These are phyloP conservation scores for Pinus taeda DNA, from an alignment of 75 land plant species.

Conservation along the genomic window DNA sequence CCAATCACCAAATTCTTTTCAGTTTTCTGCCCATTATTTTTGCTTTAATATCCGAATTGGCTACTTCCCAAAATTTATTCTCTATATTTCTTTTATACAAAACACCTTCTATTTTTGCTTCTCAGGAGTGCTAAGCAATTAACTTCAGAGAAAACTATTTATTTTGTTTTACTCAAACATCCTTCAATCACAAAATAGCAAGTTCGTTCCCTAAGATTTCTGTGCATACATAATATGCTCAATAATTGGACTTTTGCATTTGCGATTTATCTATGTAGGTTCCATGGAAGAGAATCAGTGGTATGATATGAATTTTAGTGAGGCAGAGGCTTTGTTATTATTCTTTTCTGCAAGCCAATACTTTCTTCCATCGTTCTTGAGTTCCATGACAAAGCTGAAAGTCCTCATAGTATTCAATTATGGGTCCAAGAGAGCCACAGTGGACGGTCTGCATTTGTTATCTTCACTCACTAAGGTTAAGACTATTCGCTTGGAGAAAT, in stretches of 20 bases:
- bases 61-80: no score
- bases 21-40: no score
- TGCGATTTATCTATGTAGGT: conserved; percentile 17
- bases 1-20: no score
- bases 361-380: conserved; percentile 50
- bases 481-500: conserved; percentile 51
- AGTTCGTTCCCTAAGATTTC: no score
- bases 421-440: conserved; percentile 17
- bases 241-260: not conserved
- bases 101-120: no score
- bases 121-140: no score
- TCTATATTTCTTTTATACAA: no score
- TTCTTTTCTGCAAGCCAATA: conserved; percentile 36
- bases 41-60: no score
- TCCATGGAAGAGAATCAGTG: conserved; percentile 48
- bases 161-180: no score
- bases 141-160: no score
- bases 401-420: conserved; percentile 37
- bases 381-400: conserved; percentile 46
- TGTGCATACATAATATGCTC: no score
- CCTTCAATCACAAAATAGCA: no score
- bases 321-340: conserved; percentile 55
- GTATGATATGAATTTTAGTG: conserved; percentile 38
- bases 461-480: conserved; percentile 25
- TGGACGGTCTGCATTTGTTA: conserved; percentile 24